Percentiles rank a stretch among this genome's conserved stretches.
phyloP scores from a whole-genome alignment of 306 rosid genomes.

The Citrullus amarus region DNA sequence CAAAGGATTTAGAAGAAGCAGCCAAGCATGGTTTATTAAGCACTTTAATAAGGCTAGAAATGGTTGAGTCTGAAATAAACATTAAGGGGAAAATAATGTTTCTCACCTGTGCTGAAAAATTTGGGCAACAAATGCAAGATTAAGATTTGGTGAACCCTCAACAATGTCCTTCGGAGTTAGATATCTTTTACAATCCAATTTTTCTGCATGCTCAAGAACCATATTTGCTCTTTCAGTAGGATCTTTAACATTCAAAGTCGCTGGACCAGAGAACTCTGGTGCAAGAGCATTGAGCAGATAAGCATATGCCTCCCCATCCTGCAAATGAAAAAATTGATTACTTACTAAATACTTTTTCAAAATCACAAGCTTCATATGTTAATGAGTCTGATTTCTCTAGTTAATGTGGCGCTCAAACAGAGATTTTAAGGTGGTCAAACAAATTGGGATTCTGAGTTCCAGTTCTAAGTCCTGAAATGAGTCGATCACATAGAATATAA shows the following conservation, averaged over 20 bases:
- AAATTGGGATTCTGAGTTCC: background rate
- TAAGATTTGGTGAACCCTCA: conserved; percentile 96
- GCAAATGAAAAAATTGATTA: conserved; percentile 15
- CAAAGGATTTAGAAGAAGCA: background rate
- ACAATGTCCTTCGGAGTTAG: conserved; percentile 86
- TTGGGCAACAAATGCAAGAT: conserved; percentile 99
- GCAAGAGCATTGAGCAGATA: conserved; percentile 91
- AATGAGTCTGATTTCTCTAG: background rate
- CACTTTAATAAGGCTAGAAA: background rate
- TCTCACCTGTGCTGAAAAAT: conserved; percentile 94
- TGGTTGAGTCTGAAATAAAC: conserved; percentile 3
- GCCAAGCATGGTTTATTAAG: background rate
- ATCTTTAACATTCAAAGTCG: conserved; percentile 40
- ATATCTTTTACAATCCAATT: conserved; percentile 84
- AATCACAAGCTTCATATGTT: background rate
- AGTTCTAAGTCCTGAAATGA: background rate
- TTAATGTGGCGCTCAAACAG: background rate
- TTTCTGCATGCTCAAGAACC: conserved; percentile 95
- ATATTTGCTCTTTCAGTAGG: conserved; percentile 78
- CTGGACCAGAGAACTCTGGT: conserved; percentile 76
- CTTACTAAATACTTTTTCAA: background rate
- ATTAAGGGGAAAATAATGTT: background rate
- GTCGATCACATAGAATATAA: background rate
- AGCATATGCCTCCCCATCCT: conserved; percentile 98
- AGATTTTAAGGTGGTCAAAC: background rate